These are phyloP conservation scores for Prinsepia uniflora DNA, from an alignment of 306 rosid species.

Conservation along the genomic window DNA sequence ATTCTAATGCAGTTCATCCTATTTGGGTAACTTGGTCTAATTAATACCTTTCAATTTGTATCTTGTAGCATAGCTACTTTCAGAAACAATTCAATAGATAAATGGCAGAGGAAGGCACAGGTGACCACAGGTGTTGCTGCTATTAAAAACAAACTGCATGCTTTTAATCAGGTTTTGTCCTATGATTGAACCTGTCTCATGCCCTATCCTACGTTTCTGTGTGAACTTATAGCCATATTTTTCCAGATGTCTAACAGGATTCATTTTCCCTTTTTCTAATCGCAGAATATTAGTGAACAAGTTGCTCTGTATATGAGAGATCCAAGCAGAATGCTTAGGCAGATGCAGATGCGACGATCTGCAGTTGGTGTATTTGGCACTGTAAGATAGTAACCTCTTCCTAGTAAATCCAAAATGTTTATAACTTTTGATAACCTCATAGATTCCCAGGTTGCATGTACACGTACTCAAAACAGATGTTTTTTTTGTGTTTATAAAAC, in stretches of 20 bases:
- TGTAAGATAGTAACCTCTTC: conserved; percentile 41
- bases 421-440: neutral
- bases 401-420: neutral
- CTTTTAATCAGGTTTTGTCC: conserved; percentile 78
- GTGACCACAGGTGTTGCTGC: conserved; percentile 90
- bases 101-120: conserved; percentile 91
- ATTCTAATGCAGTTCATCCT: neutral
- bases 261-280: conserved; percentile 13
- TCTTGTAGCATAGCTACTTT: conserved; percentile 64
- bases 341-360: conserved; percentile 70
- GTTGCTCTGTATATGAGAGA: conserved; percentile 86
- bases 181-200: conserved; percentile 21
- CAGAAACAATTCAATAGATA: conserved; percentile 75
- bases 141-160: conserved; percentile 69
- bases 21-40: neutral
- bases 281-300: conserved; percentile 75
- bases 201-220: neutral
- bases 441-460: neutral
- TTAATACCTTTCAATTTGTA: conserved; percentile 29
- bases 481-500: neutral
- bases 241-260: neutral
- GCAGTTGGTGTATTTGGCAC: conserved; percentile 53
- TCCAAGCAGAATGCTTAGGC: conserved; percentile 84
- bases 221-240: conserved; percentile 14
- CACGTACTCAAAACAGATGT: neutral